Base-by-base conservation (phyloP, 2,329 filamentous ascomycete species). In the Shiraia bambusicola region DNA sequence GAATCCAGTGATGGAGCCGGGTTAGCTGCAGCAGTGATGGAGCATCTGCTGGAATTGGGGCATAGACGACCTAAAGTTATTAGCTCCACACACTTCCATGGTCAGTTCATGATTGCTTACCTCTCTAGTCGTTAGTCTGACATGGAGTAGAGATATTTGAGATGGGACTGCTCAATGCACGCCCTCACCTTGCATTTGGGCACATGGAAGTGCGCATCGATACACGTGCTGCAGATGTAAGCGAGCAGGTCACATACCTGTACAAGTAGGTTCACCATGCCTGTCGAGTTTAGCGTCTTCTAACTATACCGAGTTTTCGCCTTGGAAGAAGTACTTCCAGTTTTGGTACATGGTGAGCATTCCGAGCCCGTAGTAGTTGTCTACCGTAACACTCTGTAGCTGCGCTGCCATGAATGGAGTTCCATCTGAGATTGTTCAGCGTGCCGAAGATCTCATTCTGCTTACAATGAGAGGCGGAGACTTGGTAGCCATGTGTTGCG, bases 371-470 rank as follows among this genome's bases (percentile, higher is more conserved):
- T 8, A 7, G 8, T 24, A 6, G 6, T 8, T 2, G 10, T 15
- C 12, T 10, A 17, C 17, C 13, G 38, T 54, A 27, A 54, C 30
- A 25, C 26, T 6, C 7, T 19, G 33, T 45, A 80, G 76, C 38
- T 97, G 93, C 61, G 93, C 93, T 19, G 83, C 83, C 3, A 80
- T 95, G 66, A 96, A 95, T 57, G 91, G 91, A 1, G 82, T 98
- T 11, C 84, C 88, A 22, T 60, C 70, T 13, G 75, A 78, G 4
- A 80, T 97, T 8, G 78, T 96, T 6, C 72, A 84, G 12, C 81
- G 91, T 40, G 90, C 92, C 0, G 84, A 89, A 50, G 78, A 84
- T 6, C 76, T 98, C 26, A 81, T 86, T 15, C 66, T 81, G 6
- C 72, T 93, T 12, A 74, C 86, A 25, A 80, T 81, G 12, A 80